phyloP scores from a whole-genome alignment of 441 rosid genomes.

The Pelargonium australe region DNA sequence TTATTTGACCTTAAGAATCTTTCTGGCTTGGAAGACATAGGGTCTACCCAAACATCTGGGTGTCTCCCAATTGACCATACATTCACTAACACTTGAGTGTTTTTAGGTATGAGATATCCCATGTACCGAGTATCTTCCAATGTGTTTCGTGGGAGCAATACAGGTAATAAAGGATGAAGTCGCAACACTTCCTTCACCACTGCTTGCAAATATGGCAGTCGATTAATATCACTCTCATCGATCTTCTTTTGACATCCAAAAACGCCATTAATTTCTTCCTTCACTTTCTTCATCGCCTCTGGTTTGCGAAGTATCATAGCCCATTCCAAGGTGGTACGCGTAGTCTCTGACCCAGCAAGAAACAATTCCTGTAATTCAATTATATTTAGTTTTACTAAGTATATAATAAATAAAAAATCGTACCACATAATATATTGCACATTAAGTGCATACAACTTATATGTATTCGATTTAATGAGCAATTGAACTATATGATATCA shows the following conservation, averaged over 20 bases:
- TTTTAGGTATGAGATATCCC: constrained; percentile 16
- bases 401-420: too few species aligned
- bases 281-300: constrained; percentile 3
- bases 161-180: constrained; percentile 20
- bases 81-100: constrained; percentile 26
- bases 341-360: constrained; percentile 17
- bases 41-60: constrained; percentile 40
- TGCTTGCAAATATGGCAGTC: constrained; percentile 19
- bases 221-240: constrained; percentile 19
- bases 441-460: too few species aligned
- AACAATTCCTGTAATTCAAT: constrained; percentile 20
- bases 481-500: too few species aligned
- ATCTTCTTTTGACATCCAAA: too few species aligned
- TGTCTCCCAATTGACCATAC: constrained; percentile 53
- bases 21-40: constrained; percentile 40
- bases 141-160: constrained; percentile 19
- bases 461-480: too few species aligned
- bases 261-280: too few species aligned
- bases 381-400: too few species aligned
- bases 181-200: constrained; percentile 18
- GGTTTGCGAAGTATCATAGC: too few species aligned
- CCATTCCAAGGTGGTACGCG: constrained; percentile 23
- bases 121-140: constrained; percentile 13
- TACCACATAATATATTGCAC: too few species aligned
- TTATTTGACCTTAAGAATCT: constrained; percentile 33